Base-by-base conservation (phyloP, 1,139 yeast species). In the Komagataea norvegica region DNA sequence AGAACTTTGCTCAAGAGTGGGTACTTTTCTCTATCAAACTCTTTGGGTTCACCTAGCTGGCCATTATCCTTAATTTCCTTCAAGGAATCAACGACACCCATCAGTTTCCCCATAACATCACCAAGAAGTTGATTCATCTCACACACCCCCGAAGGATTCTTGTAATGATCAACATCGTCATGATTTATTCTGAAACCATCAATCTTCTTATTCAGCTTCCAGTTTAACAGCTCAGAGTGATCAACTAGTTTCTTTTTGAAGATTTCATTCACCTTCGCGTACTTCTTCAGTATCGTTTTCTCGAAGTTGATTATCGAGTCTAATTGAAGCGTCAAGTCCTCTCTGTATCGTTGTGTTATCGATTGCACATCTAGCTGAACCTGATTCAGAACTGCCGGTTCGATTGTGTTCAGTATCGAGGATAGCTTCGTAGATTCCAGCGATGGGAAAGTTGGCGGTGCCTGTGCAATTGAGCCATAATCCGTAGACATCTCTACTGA, bases 281-380 rank as follows among this genome's bases (percentile, higher is more conserved):
- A 24, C 7, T 34, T 38, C 20, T 29, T 40, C 3, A 33, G 18
- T 6, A 45, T 51, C 9, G 43, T 45, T 7, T 40, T 33, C 10
- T 66, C 50, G 9, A 43, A 43, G 29, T 56, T 56, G 21, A 28
- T n/a, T 3, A 48, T 36, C 7, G 40, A 52, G 30, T 65, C 56
- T 28, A 70, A 59, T 39, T 68, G 73, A 25, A 45, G 47, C 33
- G 67, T 54, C 32, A 71, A 54, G 44, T 71, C 77, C 17, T 52
- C 48, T 39, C 69, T 66, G 45, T 68, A 71, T 33, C 61, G 62
- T 14, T 51, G 25, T 1, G 66, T 49, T 4, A 67, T 71, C 10
- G 51, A 46, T 19, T 62, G 38, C 8, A 70, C 45, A 14, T 65
- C 54, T n/a, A 54, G 51, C 1, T 58, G 51, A 11, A 68, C 65